Evolutionary conservation across 441 rosid genomes (phyloP), one percentile per base, ranked within the genome.

Genomic region (Corymbia citriodora): DNA sequence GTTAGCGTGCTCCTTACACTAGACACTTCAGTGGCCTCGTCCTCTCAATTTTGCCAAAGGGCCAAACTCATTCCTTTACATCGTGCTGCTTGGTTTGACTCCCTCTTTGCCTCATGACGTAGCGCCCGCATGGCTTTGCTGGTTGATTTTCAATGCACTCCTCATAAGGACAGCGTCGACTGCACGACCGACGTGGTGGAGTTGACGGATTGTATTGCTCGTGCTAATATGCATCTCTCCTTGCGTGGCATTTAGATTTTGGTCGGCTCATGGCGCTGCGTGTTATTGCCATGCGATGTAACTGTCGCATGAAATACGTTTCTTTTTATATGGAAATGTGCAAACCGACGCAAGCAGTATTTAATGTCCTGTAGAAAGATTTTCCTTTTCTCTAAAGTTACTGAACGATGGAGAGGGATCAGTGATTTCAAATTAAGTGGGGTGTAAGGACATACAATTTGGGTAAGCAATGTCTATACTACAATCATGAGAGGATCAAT

Each of bases 61-160:
- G 23, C 85, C 83, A 7, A 45, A 79, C 85, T 23, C 27, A 23
- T 79, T 79, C 23, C 85, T 3, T 45, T 45, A 29, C 50, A 45
- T 79, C n/a, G 85, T 79, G 85, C 85, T 79, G 85, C 85, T 79
- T 9, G 18, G n/a, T 25, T 79, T 79, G 85, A 79, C 85, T 45
- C 49, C 45, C 45, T 48, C 13, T 45, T 23, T 40, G 6, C 17
- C 85, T 36, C 0, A 45, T 79, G 9, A 45, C 1, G 85, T 29
- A 12, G n/a, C 52, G 17, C 48, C 85, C 29, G 10, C 45, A 74
- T 74, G n/a, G 40, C 50, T 40, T 21, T 40, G 50, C 48, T 23
- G 27, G 83, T 23, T 40, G 29, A 74, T 52, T 25, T 59, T 59
- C 65, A 59, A 59, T 33, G 8, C 21, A 5, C 3, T 18, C 81